These are phyloP conservation scores for Phytophthora crassamura DNA, from an alignment of 352 stramenopile species.

Conservation along the genomic window DNA sequence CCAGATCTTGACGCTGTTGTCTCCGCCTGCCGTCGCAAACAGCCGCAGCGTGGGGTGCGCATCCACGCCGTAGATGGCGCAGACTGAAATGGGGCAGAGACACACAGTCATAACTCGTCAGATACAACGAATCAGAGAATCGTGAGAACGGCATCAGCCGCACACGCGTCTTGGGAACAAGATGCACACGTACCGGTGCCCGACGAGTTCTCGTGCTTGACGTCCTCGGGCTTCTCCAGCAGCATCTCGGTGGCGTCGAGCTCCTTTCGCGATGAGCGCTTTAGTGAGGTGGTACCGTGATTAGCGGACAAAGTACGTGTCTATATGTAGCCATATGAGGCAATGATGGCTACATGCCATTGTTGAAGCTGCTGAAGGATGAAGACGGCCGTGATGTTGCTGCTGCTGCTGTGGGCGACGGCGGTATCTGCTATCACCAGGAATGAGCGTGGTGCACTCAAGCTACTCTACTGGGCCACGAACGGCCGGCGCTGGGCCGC, in stretches of 20 bases:
- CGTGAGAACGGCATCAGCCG: background rate
- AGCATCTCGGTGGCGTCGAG: slow-evolving; percentile 57
- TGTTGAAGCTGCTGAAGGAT: slow-evolving; percentile 16
- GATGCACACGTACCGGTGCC: slow-evolving; percentile 53
- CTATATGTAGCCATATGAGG: slow-evolving; percentile 26
- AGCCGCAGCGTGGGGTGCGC: slow-evolving; percentile 75
- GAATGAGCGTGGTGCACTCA: slow-evolving; percentile 67
- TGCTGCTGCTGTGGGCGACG: slow-evolving; percentile 15
- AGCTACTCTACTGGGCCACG: slow-evolving; percentile 72
- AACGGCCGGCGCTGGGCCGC: slow-evolving; percentile 53
- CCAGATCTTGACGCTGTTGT: slow-evolving; percentile 89
- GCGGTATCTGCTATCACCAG: slow-evolving; percentile 21
- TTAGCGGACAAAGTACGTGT: slow-evolving; percentile 4
- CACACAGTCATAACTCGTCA: slow-evolving; percentile 5
- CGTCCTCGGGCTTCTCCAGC: slow-evolving; percentile 80
- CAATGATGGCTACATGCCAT: slow-evolving; percentile 5
- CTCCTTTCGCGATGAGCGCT: background rate
- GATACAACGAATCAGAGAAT: slow-evolving; percentile 2
- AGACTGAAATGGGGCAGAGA: slow-evolving; percentile 37
- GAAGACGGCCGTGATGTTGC: background rate
- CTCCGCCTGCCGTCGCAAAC: slow-evolving; percentile 82
- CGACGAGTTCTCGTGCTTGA: slow-evolving; percentile 79
- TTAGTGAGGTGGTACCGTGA: background rate
- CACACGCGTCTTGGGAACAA: background rate
- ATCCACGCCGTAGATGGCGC: slow-evolving; percentile 87